Conservation (phyloP, 1,139 yeast genomes). For the Zygosaccharomyces sapae region DNA sequence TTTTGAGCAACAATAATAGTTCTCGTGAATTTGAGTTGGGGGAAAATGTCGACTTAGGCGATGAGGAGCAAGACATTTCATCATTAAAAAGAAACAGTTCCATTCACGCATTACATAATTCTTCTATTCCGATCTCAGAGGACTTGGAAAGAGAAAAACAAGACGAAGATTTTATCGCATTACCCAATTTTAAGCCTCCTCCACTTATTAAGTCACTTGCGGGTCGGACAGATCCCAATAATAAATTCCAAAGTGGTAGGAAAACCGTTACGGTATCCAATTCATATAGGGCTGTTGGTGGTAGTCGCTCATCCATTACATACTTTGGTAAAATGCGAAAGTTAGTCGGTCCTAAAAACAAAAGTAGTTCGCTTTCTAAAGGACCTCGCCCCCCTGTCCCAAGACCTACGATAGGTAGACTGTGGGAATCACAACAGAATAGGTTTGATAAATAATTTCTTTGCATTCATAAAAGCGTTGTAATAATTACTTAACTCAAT, state of each 20-base stretch:
- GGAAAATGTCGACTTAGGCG: conserved; percentile 38
- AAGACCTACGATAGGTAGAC: neutral
- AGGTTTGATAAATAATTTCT: conserved; percentile 15
- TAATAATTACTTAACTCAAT: conserved; percentile 1
- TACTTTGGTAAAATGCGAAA: conserved; percentile 43
- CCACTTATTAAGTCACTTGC: conserved; percentile 49
- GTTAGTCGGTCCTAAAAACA: conserved; percentile 29
- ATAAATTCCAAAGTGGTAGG: conserved; percentile 42
- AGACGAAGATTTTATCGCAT: conserved; percentile 1
- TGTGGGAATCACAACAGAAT: conserved; percentile 14
- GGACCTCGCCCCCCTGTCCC: neutral
- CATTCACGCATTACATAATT: conserved; percentile 25
- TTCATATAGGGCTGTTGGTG: conserved; percentile 53
- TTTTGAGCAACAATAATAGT: conserved; percentile 44
- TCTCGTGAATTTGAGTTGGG: conserved; percentile 38
- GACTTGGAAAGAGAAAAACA: conserved; percentile 34
- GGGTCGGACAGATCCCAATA: conserved; percentile 39
- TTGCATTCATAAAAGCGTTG: neutral
- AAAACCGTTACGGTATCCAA: conserved; percentile 56
- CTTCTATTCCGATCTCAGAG: conserved; percentile 21
- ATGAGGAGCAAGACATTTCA: conserved; percentile 40
- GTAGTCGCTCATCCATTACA: conserved; percentile 58
- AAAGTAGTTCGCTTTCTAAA: neutral
- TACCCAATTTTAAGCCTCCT: conserved; percentile 23
- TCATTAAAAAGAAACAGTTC: conserved; percentile 48